phyloP scores from a whole-genome alignment of 2,329 filamentous ascomycete species.

The Verticillium alfalfae region DNA sequence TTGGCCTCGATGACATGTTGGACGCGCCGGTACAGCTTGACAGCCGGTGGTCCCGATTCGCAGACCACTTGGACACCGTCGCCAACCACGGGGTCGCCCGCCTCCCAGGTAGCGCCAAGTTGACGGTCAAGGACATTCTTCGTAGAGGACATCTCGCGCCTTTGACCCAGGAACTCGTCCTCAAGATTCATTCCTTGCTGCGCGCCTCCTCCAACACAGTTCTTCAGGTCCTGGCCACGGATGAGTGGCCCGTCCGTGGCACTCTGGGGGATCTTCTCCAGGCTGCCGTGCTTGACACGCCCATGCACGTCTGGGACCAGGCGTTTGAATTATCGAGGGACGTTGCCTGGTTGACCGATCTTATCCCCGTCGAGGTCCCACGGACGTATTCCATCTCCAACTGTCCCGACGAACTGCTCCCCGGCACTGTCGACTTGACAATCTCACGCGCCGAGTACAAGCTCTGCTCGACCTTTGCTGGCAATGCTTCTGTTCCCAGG shows the following conservation, averaged over 20 bases:
- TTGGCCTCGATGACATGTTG: constrained; percentile 41
- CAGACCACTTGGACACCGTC: constrained; percentile 37
- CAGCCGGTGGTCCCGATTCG: constrained; percentile 39
- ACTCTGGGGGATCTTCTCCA: constrained; percentile 46
- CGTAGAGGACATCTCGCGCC: constrained; percentile 46
- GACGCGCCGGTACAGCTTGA: constrained; percentile 32
- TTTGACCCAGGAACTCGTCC: constrained; percentile 43
- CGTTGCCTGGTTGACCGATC: constrained; percentile 38
- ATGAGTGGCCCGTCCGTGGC: constrained; percentile 46
- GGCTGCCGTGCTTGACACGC: constrained; percentile 39
- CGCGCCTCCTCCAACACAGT: constrained; percentile 43
- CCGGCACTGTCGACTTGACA: constrained; percentile 43
- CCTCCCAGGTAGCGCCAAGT: constrained; percentile 8
- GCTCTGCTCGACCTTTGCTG: constrained; percentile 34
- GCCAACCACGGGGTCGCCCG: neutral
- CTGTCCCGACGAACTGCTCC: constrained; percentile 42
- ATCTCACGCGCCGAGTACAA: constrained; percentile 46
- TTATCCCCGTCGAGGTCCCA: constrained; percentile 43
- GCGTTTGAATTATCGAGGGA: constrained; percentile 37
- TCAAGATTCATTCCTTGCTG: constrained; percentile 41
- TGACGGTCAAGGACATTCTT: constrained; percentile 43
- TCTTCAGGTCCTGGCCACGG: constrained; percentile 40
- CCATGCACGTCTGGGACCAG: constrained; percentile 41
- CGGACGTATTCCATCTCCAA: constrained; percentile 49
- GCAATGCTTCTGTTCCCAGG: constrained; percentile 22